Percentiles rank a stretch among this genome's conserved stretches.
Evolutionary conservation across 345 rosid genomes (phyloP).

Genomic region (Camelina sativa): DNA sequence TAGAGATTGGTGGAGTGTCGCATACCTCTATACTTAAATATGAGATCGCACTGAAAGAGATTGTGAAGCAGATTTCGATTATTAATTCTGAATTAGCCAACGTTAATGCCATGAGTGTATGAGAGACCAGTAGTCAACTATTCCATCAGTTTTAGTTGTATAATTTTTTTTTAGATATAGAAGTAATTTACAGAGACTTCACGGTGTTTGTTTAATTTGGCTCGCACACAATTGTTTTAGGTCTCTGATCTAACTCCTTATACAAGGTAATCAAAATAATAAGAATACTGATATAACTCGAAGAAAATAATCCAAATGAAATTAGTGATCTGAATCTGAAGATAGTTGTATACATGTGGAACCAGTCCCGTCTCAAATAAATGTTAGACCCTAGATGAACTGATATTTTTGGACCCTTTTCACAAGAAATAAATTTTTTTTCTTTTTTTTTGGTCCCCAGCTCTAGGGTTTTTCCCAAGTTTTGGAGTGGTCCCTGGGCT

Average conservation of each 20-base stretch:
- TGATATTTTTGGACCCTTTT: too few species aligned
- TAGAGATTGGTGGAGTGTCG: constrained; percentile 55
- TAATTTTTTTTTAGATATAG: not conserved
- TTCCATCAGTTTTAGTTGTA: not conserved
- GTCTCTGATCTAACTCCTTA: not conserved
- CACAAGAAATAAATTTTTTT: too few species aligned
- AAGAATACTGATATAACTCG: not conserved
- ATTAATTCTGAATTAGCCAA: constrained; percentile 47
- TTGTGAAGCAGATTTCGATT: constrained; percentile 50
- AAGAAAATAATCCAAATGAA: not conserved
- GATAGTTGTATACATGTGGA: not conserved
- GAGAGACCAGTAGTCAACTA: not conserved
- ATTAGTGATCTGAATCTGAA: not conserved
- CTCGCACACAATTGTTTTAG: not conserved
- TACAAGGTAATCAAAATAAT: not conserved
- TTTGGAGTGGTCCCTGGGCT: too few species aligned
- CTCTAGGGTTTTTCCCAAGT: too few species aligned
- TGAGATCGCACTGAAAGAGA: constrained; percentile 52
- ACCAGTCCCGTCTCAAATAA: too few species aligned
- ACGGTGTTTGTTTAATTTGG: not conserved
- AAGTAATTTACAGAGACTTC: not conserved
- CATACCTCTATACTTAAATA: constrained; percentile 64
- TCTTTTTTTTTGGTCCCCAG: too few species aligned
- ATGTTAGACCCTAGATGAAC: too few species aligned
- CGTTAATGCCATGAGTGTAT: not conserved